phyloP scores from a whole-genome alignment of 345 rosid species.

The Cardamine chenopodiifolia region DNA sequence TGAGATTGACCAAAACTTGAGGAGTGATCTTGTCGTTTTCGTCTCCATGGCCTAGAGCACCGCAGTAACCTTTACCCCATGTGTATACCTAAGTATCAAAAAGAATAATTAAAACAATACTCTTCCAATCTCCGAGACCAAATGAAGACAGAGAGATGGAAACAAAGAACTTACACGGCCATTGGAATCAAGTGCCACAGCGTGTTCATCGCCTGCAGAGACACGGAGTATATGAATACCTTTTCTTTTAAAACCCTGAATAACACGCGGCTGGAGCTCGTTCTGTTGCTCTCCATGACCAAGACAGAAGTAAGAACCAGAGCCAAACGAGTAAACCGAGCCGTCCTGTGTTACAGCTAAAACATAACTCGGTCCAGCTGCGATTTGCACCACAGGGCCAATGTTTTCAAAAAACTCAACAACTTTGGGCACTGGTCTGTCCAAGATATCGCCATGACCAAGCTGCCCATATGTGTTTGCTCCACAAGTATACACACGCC shows the following conservation, averaged over 20 bases:
- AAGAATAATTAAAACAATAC: slow-evolving; percentile 21
- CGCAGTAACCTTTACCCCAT: slow-evolving; percentile 99
- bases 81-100: slow-evolving; percentile 68
- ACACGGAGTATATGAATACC: slow-evolving; percentile 75
- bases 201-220: slow-evolving; percentile 98
- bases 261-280: slow-evolving; percentile 75
- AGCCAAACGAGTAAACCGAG: slow-evolving; percentile 81
- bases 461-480: slow-evolving; percentile 83
- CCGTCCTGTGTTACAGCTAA: slow-evolving; percentile 72
- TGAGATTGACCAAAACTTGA: slow-evolving; percentile 62
- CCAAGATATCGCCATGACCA: slow-evolving; percentile 88
- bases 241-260: slow-evolving; percentile 76
- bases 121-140: slow-evolving; percentile 2
- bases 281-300: slow-evolving; percentile 97
- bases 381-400: slow-evolving; percentile 77
- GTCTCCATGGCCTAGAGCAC: slow-evolving; percentile 97
- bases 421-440: slow-evolving; percentile 74
- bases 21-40: slow-evolving; percentile 91
- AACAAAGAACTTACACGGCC: slow-evolving; percentile 65
- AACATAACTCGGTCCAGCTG: slow-evolving; percentile 90
- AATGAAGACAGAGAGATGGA: slow-evolving; percentile 8
- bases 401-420: slow-evolving; percentile 53
- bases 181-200: slow-evolving; percentile 90
- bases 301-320: slow-evolving; percentile 88
- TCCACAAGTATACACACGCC: slow-evolving; percentile 79